phyloP scores from a whole-genome alignment of 805 yeast species.

The Candida bentonensis region DNA sequence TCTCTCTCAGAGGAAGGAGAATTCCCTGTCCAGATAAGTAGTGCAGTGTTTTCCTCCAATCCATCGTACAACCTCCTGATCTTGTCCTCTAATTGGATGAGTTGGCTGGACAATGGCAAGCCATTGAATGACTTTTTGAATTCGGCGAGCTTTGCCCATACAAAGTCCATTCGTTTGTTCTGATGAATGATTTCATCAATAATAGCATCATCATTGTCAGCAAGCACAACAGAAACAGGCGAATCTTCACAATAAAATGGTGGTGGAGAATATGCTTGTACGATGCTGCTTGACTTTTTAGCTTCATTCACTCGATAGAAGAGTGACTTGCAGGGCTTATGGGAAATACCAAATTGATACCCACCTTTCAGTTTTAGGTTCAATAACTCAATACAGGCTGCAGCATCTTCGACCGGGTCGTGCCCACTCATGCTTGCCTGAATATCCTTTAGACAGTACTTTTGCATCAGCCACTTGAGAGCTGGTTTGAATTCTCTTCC shows the following conservation, averaged over 20 bases:
- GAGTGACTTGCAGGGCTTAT: conserved; percentile 2
- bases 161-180: conserved; percentile 35
- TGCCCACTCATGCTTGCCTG: conserved; percentile 66
- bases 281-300: conserved; percentile 18
- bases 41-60: conserved; percentile 44
- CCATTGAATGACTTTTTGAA: too few species aligned
- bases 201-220: conserved; percentile 48
- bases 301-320: conserved; percentile 5
- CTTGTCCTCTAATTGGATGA: conserved; percentile 35
- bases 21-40: conserved; percentile 48
- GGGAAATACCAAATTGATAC: conserved; percentile 40
- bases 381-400: conserved; percentile 63
- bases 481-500: conserved; percentile 78
- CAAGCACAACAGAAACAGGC: conserved; percentile 29
- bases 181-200: conserved; percentile 24
- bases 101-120: too few species aligned
- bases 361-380: conserved; percentile 61
- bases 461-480: conserved; percentile 51
- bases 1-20: conserved; percentile 39
- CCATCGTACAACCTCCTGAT: conserved; percentile 34
- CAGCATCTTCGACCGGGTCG: conserved; percentile 76
- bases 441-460: conserved; percentile 41
- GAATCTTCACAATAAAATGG: conserved; percentile 22
- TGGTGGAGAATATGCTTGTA: conserved; percentile 23
- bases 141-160: conserved; percentile 19